A percentile compares a stretch with the other conserved stretches of the same genome.
These are phyloP conservation scores for Chalaropsis ovoidea DNA, from an alignment of 2,329 filamentous ascomycete species.

Conservation along the genomic window DNA sequence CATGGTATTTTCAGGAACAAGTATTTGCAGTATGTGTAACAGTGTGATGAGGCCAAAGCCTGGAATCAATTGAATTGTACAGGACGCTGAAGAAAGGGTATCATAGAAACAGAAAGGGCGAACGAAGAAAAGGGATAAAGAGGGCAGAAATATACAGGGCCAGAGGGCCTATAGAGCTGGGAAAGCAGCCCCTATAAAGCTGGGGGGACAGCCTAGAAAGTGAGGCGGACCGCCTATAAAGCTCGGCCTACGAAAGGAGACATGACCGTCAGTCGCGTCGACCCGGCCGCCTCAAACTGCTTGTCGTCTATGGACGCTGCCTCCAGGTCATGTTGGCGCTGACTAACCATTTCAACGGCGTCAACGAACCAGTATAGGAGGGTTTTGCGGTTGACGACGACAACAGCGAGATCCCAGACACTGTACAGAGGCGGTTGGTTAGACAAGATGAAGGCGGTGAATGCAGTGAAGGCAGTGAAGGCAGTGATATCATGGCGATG, in stretches of 20 bases:
- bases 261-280: background rate
- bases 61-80: background rate
- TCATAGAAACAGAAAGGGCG: conserved; percentile 5
- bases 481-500: background rate
- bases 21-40: background rate
- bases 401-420: conserved; percentile 25
- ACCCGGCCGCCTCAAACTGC: background rate
- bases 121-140: background rate
- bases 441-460: background rate
- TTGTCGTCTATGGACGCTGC: background rate
- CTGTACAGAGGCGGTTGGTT: conserved; percentile 14
- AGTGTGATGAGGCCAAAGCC: background rate
- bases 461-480: no score
- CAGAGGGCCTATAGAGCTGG: background rate
- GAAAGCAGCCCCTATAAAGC: no score
- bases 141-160: background rate
- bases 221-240: background rate
- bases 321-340: conserved; percentile 6
- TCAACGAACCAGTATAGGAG: conserved; percentile 20
- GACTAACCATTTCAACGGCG: conserved; percentile 1
- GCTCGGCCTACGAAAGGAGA: conserved; percentile 20
- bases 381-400: conserved; percentile 23
- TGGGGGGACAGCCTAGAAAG: no score
- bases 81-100: conserved; percentile 2
- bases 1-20: no score